These are phyloP conservation scores for Borovskyia barvae DNA, from an alignment of 208 protist genomes.

Conservation along the genomic window DNA sequence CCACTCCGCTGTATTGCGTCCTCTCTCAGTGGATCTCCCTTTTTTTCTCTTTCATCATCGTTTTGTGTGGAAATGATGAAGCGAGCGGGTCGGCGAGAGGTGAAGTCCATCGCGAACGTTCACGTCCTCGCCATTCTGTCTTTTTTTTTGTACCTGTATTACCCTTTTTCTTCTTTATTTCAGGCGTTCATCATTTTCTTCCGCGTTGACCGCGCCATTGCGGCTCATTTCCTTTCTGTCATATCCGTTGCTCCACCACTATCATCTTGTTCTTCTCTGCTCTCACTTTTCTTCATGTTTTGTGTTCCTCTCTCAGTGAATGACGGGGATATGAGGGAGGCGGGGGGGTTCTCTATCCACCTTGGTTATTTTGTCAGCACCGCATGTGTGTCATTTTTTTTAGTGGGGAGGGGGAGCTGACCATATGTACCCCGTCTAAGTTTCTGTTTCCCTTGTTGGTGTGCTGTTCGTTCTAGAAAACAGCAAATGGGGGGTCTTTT, in stretches of 20 bases:
- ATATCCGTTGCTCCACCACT: not conserved
- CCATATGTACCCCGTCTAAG: too few species aligned
- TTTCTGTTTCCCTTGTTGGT: too few species aligned
- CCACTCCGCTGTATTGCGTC: not conserved
- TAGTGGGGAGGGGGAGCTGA: too few species aligned
- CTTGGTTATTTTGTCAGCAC: too few species aligned
- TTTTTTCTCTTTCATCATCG: not conserved
- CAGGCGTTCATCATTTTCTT: not conserved
- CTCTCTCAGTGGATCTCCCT: not conserved
- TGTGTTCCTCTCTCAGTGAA: not conserved
- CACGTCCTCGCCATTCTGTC: not conserved
- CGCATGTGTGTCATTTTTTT: too few species aligned
- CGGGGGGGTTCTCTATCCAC: too few species aligned
- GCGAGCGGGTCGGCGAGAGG: too few species aligned
- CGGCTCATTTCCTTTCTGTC: not conserved
- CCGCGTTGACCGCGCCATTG: too few species aligned
- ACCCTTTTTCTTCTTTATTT: not conserved
- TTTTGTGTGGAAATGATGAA: not conserved
- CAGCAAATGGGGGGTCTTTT: too few species aligned
- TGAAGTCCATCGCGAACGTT: too few species aligned
- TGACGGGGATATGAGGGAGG: too few species aligned
- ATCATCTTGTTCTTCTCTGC: not conserved
- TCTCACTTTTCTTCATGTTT: not conserved
- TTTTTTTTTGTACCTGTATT: conserved; percentile 3
- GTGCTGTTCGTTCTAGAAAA: too few species aligned